These are phyloP conservation scores for Boletus rubroflammeus DNA, from an alignment of 768 basidiomycete genomes.

Conservation along the genomic window DNA sequence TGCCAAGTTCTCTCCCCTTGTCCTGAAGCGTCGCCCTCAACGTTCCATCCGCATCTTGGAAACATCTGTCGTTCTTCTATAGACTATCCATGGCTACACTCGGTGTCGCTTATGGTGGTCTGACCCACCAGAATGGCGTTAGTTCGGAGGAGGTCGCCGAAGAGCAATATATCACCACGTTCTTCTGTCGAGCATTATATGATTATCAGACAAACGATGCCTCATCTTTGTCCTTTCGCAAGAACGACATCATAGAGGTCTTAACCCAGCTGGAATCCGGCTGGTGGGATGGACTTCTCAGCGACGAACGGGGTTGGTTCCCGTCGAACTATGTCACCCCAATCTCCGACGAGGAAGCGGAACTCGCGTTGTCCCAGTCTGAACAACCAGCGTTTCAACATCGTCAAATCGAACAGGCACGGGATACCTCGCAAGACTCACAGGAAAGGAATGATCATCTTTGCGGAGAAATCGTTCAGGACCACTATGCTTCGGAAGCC, in stretches of 20 bases:
- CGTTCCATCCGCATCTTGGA: conserved; percentile 2
- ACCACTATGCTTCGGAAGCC: conserved; percentile 36
- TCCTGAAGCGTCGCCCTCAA: conserved; percentile 9
- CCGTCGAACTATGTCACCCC: conserved; percentile 90
- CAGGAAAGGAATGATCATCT: conserved; percentile 12
- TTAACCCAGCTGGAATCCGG: conserved; percentile 87
- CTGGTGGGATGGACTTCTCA: conserved; percentile 97
- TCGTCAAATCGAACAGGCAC: conserved; percentile 10
- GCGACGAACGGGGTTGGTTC: conserved; percentile 93
- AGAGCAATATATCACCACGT: conserved; percentile 60
- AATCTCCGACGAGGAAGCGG: conserved; percentile 80
- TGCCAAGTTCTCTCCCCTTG: conserved; percentile 10
- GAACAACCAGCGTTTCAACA: conserved; percentile 16
- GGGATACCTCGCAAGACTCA: conserved; percentile 9
- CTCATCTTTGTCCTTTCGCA: conserved; percentile 83
- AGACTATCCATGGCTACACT: conserved; percentile 25
- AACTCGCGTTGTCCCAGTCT: conserved; percentile 48
- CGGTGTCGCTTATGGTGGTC: conserved; percentile 20
- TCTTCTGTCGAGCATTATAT: conserved; percentile 91
- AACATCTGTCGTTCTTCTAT: neutral
- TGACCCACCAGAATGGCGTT: conserved; percentile 20
- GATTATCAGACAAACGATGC: conserved; percentile 86
- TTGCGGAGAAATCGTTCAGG: conserved; percentile 17
- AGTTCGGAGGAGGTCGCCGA: conserved; percentile 37
- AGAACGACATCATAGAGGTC: conserved; percentile 91